Evolutionary conservation across 805 yeast genomes (phyloP), one percentile per base, ranked within the genome.

Genomic region (Candida railenensis): DNA sequence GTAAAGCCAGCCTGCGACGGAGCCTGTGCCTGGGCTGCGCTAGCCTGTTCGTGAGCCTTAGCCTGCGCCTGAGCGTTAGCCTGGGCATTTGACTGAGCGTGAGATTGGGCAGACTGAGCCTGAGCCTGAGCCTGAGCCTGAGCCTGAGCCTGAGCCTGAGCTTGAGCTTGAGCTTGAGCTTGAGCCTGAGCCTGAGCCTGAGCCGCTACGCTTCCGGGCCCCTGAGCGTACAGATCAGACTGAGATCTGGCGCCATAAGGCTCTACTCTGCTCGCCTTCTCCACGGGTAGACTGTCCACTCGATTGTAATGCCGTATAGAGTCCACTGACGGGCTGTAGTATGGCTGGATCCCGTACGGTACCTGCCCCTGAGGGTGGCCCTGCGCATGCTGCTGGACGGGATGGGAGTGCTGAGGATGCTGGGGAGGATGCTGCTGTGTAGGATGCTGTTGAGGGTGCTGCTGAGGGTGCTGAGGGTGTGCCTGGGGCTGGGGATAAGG

Each of bases 1-100:
- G 62, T 53, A 45, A 58, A 57, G 42, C 61, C n/a, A 14, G 40
- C 22, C 22, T 28, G 44, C 43, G 46, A 32, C 20, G 30, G 42
- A 14, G 32, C 22, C 4, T 16, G 46, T 36, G 37, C 30, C 21
- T 30, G 45, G 15, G 25, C 22, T 15, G 45, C 43, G 22, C 12
- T 14, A 28, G 44, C 28, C 33, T 34, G 36, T 39, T 50, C 41
- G 32, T 42, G 43, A n/a, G n/a, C n/a, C n/a, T n/a, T n/a, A n/a
- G n/a, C n/a, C n/a, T n/a, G n/a, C n/a, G n/a, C n/a, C n/a, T n/a
- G n/a, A n/a, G n/a, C n/a, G n/a, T n/a, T n/a, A n/a, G n/a, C n/a
- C 20, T 37, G 39, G 20, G n/a, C 18, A 9, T 34, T 8, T 14
- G n/a, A 11, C n/a, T 34, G 38, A 20, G 50, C 20, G 33, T 33